Evolutionary conservation across 1,139 yeast species (phyloP).

Genomic region (Pichia sp.): DNA sequence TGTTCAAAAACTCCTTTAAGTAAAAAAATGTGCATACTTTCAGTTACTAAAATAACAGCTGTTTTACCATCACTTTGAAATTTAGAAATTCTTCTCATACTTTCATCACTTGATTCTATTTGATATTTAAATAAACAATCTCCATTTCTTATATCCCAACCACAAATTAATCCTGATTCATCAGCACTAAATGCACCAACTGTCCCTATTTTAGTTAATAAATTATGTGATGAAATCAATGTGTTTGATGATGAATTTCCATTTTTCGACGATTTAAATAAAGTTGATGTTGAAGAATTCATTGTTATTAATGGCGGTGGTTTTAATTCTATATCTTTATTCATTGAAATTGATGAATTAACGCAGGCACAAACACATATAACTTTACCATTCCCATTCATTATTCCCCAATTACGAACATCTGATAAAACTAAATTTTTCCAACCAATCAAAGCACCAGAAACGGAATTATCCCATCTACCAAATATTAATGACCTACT

Average conservation of each 20-base stretch:
- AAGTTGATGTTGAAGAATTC: background rate
- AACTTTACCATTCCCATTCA: constrained; percentile 30
- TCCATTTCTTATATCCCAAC: constrained; percentile 31
- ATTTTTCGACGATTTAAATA: background rate
- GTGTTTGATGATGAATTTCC: background rate
- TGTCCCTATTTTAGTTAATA: constrained; percentile 24
- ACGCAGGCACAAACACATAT: constrained; percentile 31
- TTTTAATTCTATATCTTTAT: background rate
- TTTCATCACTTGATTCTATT: background rate
- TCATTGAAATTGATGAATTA: constrained; percentile 5
- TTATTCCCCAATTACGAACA: constrained; percentile 29
- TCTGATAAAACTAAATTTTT: constrained; percentile 33
- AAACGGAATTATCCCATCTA: constrained; percentile 39
- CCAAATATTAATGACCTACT: constrained; percentile 36
- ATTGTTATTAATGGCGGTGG: background rate
- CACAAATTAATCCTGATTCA: constrained; percentile 33
- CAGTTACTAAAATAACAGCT: constrained; percentile 19
- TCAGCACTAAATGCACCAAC: constrained; percentile 38
- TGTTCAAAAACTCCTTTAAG: constrained; percentile 17
- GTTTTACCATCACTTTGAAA: constrained; percentile 27
- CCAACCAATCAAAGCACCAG: constrained; percentile 34
- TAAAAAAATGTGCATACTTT: constrained; percentile 20
- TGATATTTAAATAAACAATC: constrained; percentile 8
- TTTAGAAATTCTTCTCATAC: constrained; percentile 17
- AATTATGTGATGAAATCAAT: constrained; percentile 11